phyloP scores from a whole-genome alignment of 2,329 filamentous ascomycete genomes.

The Ophiostoma tasmaniense region DNA sequence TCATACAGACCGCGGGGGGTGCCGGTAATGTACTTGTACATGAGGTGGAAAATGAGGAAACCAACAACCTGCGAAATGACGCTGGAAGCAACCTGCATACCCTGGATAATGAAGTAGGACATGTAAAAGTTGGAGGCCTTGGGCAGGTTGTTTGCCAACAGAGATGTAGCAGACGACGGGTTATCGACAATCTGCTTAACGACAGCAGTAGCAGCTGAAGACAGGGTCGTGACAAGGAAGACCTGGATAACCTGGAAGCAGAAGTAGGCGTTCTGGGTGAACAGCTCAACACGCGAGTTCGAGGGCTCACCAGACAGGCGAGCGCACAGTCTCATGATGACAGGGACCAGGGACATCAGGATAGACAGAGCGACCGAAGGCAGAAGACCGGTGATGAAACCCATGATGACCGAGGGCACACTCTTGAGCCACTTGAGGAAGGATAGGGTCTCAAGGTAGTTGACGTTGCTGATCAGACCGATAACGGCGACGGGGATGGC shows the following conservation, averaged over 20 bases:
- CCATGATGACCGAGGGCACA: conserved; percentile 62
- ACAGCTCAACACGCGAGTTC: conserved; percentile 70
- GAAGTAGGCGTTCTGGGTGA: conserved; percentile 87
- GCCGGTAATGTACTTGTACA: conserved; percentile 65
- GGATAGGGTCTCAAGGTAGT: conserved; percentile 53
- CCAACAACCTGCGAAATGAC: conserved; percentile 64
- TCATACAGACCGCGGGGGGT: conserved; percentile 75
- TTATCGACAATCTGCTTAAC: conserved; percentile 53
- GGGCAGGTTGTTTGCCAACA: conserved; percentile 69
- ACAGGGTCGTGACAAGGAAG: conserved; percentile 73
- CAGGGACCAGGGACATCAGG: conserved; percentile 77
- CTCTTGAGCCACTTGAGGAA: conserved; percentile 65
- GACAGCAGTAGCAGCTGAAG: conserved; percentile 69
- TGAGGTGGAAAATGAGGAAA: conserved; percentile 62
- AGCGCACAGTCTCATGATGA: conserved; percentile 73
- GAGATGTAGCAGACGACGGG: conserved; percentile 50
- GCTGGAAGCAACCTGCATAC: conserved; percentile 66
- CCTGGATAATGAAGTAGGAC: conserved; percentile 89
- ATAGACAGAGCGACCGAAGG: conserved; percentile 71
- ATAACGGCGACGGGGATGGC: conserved; percentile 67
- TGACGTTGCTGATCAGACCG: conserved; percentile 77
- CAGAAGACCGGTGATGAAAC: conserved; percentile 75
- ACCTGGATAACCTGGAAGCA: conserved; percentile 80
- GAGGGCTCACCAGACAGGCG: conserved; percentile 75
- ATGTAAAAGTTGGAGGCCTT: conserved; percentile 90